phyloP scores from a whole-genome alignment of 225 moss, liverwort and hornwort species.

The Climacium dendroides region DNA sequence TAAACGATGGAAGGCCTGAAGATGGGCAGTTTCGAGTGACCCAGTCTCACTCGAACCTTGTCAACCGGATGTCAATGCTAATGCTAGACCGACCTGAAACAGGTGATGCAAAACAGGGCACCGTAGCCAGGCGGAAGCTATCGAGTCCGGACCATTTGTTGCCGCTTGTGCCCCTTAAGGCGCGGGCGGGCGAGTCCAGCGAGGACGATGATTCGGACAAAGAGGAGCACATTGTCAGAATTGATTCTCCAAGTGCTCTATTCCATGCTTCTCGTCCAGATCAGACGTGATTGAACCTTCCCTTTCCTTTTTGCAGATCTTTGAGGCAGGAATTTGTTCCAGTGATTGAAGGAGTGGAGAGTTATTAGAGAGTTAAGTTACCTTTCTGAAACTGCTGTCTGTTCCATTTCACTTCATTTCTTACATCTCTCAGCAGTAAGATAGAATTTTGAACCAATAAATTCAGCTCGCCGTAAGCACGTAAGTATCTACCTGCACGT shows the following conservation, averaged over 20 bases:
- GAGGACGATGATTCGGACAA: slow-evolving; percentile 49
- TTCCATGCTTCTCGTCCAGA: slow-evolving; percentile 10
- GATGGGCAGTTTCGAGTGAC: background rate
- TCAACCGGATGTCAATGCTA: slow-evolving; percentile 13
- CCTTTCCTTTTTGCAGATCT: background rate
- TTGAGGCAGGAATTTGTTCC: background rate
- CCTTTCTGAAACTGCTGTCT: background rate
- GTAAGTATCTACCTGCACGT: too few relatives aligned
- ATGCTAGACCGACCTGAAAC: background rate
- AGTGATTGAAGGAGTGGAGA: background rate
- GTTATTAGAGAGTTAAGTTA: too few relatives aligned
- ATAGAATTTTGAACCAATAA: background rate
- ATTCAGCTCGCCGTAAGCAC: background rate
- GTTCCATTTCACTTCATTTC: background rate
- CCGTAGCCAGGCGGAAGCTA: background rate
- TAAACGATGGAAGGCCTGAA: background rate
- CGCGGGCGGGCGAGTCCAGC: slow-evolving; percentile 27
- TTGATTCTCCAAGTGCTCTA: slow-evolving; percentile 56
- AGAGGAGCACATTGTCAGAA: slow-evolving; percentile 49
- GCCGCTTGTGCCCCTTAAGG: background rate
- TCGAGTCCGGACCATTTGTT: background rate
- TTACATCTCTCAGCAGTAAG: background rate
- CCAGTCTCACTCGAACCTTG: slow-evolving; percentile 22
- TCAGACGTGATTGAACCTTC: background rate
- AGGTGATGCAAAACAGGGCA: background rate